Base-by-base conservation (phyloP, 2,329 filamentous ascomycete genomes). In the Penicillium sp. region DNA sequence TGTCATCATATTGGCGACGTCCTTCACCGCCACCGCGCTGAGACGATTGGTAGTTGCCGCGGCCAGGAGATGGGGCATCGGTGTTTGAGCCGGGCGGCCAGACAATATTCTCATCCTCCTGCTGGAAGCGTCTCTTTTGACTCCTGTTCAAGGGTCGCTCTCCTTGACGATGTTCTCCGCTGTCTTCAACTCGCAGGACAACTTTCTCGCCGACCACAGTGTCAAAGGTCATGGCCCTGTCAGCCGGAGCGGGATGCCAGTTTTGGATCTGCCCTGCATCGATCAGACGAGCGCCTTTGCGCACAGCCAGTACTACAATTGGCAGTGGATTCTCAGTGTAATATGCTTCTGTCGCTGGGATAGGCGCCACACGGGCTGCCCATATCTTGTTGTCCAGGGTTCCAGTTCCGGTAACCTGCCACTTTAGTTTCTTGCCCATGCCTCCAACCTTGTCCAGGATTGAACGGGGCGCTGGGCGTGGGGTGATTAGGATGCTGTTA, bases 401-500 rank as follows among this genome's bases (percentile, higher is more conserved):
- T 0, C 86, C 91, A 6, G 88, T 85, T 37, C 87, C 90, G 0
- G 86, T 89, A 5, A 96, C 87, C 71, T 90, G 85, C 91, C 93
- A 99, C 39, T 79, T 85, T 75, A 95, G 83, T 74, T 88, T 93
- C 66, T 85, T 86, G 34, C 92, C 91, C 68, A 96, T 85, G 29
- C 93, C 93, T 40, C 94, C 94, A 11, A 94, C 88, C 72, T 91
- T 94, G 50, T 89, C 83, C 32, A 97, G 78, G 22, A 95, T 87
- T 61, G 81, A 83, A 49, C 82, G 80, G 3, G 89, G 85, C 48
- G 89, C 90, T 0, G 89, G 86, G 11, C 89, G 86, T 1, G 91
- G 88, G 37, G 88, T 89, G 69, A 99, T 97, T 66, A 97, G 82
- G 65, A 99, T 92, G 73, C 88, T 93, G 75, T 95, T 96, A 44